Evolutionary conservation across 2,329 filamentous ascomycete genomes (phyloP).

Genomic region (Akanthomyces lecanii): DNA sequence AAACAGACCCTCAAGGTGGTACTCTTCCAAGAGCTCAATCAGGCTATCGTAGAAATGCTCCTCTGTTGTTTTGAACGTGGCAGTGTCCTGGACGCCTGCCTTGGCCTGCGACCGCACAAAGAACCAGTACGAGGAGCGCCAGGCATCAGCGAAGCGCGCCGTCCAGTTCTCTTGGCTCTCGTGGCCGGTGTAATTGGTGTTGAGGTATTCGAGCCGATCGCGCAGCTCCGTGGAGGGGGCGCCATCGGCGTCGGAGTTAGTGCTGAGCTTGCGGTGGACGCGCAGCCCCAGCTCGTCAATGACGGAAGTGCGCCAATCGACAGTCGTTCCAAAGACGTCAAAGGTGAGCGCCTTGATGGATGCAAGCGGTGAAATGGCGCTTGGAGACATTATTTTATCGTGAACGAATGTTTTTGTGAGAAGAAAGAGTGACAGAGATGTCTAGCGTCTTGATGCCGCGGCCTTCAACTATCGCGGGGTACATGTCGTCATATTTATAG

Average conservation of each 20-base stretch:
- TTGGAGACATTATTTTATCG: conserved; percentile 25
- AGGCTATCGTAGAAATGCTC: conserved; percentile 65
- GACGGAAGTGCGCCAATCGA: conserved; percentile 71
- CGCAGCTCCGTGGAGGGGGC: conserved; percentile 44
- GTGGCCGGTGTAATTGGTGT: conserved; percentile 53
- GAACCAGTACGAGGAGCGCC: conserved; percentile 59
- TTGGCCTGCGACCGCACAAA: conserved; percentile 57
- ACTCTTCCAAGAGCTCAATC: conserved; percentile 50
- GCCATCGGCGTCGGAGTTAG: conserved; percentile 41
- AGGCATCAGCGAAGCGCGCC: conserved; percentile 59
- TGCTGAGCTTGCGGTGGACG: conserved; percentile 43
- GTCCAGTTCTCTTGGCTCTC: neutral
- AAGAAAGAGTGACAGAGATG: neutral
- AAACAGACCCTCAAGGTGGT: conserved; percentile 57
- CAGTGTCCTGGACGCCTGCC: conserved; percentile 20
- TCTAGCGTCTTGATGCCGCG: neutral
- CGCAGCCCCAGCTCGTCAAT: conserved; percentile 52
- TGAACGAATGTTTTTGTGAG: neutral
- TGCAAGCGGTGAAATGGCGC: conserved; percentile 24
- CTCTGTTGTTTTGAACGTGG: conserved; percentile 65
- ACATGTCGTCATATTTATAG: neutral
- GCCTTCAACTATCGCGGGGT: neutral
- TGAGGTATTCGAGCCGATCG: conserved; percentile 46
- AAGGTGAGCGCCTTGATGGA: conserved; percentile 60
- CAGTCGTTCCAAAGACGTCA: conserved; percentile 76